These are phyloP conservation scores for Stachybotrys chlorohalonatus DNA, from an alignment of 2,329 filamentous ascomycete species.

Conservation along the genomic window DNA sequence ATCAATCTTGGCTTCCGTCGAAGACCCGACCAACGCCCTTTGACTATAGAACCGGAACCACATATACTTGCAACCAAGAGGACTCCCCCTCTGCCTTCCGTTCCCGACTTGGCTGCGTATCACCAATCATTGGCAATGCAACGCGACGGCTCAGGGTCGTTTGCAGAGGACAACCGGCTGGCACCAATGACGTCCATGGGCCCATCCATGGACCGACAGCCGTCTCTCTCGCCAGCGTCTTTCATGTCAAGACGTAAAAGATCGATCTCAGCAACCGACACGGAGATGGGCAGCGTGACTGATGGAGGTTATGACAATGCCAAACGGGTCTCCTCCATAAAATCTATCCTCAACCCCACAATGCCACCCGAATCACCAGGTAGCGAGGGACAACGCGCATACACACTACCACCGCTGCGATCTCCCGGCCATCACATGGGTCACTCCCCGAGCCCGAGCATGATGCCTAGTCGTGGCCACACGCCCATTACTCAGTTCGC, in stretches of 20 bases:
- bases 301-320: conserved; percentile 37
- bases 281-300: conserved; percentile 29
- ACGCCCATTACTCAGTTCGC: not conserved
- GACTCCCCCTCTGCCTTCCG: conserved; percentile 31
- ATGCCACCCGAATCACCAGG: conserved; percentile 12
- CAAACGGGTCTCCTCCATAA: conserved; percentile 65
- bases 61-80: conserved; percentile 33
- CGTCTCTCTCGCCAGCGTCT: conserved; percentile 51
- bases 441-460: conserved; percentile 31
- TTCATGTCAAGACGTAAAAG: conserved; percentile 56
- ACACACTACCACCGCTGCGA: conserved; percentile 30
- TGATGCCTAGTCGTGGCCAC: conserved; percentile 22
- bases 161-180: conserved; percentile 48
- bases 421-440: conserved; percentile 31
- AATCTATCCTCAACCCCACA: conserved; percentile 61
- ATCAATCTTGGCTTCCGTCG: conserved; percentile 51
- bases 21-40: conserved; percentile 33
- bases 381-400: conserved; percentile 27
- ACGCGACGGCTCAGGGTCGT: conserved; percentile 27
- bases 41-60: conserved; percentile 38
- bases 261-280: conserved; percentile 54
- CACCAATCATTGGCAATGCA: conserved; percentile 31
- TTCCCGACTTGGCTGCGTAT: conserved; percentile 40
- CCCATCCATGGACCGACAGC: conserved; percentile 37
- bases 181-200: conserved; percentile 44